Evolutionary conservation across 1,284 basidiomycete genomes (phyloP), one percentile per base, ranked within the genome.

Genomic region (Sporisorium iseilematis-ciliati): DNA sequence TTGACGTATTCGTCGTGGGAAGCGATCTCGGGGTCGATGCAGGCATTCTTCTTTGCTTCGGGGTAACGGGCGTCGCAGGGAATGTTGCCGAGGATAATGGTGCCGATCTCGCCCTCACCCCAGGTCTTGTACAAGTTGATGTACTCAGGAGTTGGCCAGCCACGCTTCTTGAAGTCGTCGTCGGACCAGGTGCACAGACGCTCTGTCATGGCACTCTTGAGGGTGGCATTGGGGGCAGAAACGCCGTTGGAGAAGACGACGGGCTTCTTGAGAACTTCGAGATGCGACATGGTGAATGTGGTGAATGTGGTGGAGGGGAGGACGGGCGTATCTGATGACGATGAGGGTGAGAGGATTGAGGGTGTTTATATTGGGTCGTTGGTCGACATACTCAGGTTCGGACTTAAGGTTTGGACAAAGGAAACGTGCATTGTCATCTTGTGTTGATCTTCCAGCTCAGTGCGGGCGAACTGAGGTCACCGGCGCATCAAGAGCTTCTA

Each of bases 201-300:
- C 71, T 82, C 81, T 16, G 81, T 82, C 81, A 82, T 82, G 52
- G 80, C 80, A 20, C 68, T 69, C 72, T 81, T 80, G 60, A 82
- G 74, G 7, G 69, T 75, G n/a, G 56, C 60, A 58, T 76, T 78
- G 63, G 73, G 68, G n/a, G 76, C 76, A n/a, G 64, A 60, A 21
- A 74, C 35, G 56, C 72, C 72, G 53, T 69, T 69, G 43, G 48
- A 31, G 65, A 75, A 76, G 48, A 54, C 57, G 43, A 78, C 74
- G 21, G 76, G 76, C 61, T 68, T 62, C 48, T 71, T 67, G 59
- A 78, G 76, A 18, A 64, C 38, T 46, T 78, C 64, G 56, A 76
- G 61, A 21, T 76, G 53, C 52, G 74, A 72, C 68, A 76, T 76
- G 42, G 12, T 65, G 48, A 31, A 20, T 52, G 18, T 14, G 21